phyloP scores from a whole-genome alignment of 2,329 filamentous ascomycete genomes.

The Ceratocystis eucalypticola region DNA sequence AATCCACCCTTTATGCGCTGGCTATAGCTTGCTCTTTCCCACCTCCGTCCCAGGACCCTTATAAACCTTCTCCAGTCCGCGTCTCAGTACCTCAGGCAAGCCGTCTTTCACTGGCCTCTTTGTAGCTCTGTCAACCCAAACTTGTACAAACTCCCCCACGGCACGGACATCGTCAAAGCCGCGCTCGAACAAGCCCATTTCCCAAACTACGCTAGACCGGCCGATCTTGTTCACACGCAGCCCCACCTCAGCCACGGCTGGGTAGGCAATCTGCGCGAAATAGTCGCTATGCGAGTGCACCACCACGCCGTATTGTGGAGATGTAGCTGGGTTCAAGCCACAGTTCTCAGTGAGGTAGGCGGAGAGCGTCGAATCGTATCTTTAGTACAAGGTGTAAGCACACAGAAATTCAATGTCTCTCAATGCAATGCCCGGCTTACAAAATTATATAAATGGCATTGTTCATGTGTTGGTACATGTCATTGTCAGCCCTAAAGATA shows the following conservation, averaged over 20 bases:
- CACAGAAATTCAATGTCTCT: background rate
- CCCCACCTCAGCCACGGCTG: constrained; percentile 66
- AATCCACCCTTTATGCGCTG: background rate
- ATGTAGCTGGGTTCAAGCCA: constrained; percentile 54
- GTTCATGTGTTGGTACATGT: constrained; percentile 92
- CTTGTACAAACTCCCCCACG: constrained; percentile 75
- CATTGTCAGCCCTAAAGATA: constrained; percentile 63
- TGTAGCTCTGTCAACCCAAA: constrained; percentile 67
- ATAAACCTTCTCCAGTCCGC: constrained; percentile 44
- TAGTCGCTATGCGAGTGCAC: constrained; percentile 79
- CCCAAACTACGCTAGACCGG: constrained; percentile 76
- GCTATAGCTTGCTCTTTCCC: constrained; percentile 15
- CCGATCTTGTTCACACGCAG: constrained; percentile 74
- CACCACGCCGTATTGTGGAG: constrained; percentile 65
- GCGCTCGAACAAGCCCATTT: constrained; percentile 72
- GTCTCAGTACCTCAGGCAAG: constrained; percentile 47
- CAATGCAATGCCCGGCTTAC: constrained; percentile 28
- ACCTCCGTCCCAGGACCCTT: constrained; percentile 13
- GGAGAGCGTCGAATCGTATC: constrained; percentile 83
- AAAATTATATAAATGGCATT: constrained; percentile 77
- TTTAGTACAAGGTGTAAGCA: constrained; percentile 24
- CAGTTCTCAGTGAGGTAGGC: constrained; percentile 72
- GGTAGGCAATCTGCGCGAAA: constrained; percentile 69
- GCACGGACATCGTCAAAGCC: constrained; percentile 62
- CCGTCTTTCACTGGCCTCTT: constrained; percentile 50